Base-by-base conservation (phyloP, 2,329 filamentous ascomycete genomes). In the Fusarium nanum region DNA sequence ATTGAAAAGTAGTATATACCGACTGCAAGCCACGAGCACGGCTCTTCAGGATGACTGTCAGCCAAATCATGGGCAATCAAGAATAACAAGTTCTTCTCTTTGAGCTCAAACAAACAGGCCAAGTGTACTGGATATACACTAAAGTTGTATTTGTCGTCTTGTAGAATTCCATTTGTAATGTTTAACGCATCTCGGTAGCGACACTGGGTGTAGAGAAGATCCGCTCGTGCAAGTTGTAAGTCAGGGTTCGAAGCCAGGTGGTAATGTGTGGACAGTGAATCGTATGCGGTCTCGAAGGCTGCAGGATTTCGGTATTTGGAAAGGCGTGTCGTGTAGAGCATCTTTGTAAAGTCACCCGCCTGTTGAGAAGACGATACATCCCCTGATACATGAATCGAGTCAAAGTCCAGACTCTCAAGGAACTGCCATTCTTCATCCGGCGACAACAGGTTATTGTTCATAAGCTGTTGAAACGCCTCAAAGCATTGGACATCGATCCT, bases 401-500 rank as follows among this genome's bases (percentile, higher is more conserved):
- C 94, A 78, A 99, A 99, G 81, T 98, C 90, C 23, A 98, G 86
- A 54, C 92, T 93, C 72, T 96, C 91, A 45, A 98, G 86, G 68
- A 98, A 97, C 52, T 91, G 88, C 87, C 95, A 93, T 78, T 98
- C 94, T 80, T 98, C 94, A 37, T 93, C 90, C 0, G 94, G 94
- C 49, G 89, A 89, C 88, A 99, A 92, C 67, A 99, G 86, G 22
- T 93, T 93, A 82, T 99, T 99, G 82, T 94, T 93, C 90, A 98
- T 98, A 58, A 99, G 87, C 83, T 98, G 94, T 75, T 98, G 94
- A 77, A 99, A 98, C 1, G 96, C 96, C 81, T 99, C 96, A 77
- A 97, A 98, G 81, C 96, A 99, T 79, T 97, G 94, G 6, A 98
- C 94, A 77, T 99, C 96, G 76, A 99, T 98, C 67, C 93, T 90